Evolutionary conservation across 2,329 filamentous ascomycete species (phyloP).

Genomic region (Fusarium tupiense): DNA sequence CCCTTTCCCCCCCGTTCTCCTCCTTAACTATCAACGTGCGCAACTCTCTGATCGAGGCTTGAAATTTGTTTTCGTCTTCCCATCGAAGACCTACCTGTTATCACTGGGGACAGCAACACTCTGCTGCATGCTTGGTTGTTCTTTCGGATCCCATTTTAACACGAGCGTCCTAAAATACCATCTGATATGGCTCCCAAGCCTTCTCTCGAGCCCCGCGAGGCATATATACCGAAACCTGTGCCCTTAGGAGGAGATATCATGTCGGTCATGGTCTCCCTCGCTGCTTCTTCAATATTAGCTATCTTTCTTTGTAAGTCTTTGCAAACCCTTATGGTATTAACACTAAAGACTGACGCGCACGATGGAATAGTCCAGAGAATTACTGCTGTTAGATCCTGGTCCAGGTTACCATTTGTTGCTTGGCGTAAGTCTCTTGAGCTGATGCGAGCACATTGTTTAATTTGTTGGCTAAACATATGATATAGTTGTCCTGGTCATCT

Average conservation of each 20-base stretch:
- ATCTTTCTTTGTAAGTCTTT: slow-evolving; percentile 49
- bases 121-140: not conserved
- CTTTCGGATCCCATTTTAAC: not conserved
- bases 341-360: slow-evolving; percentile 1
- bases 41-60: not conserved
- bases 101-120: not conserved
- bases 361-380: slow-evolving; percentile 49
- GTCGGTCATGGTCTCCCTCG: slow-evolving; percentile 49
- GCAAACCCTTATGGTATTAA: not conserved
- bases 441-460: not conserved
- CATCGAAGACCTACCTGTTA: not conserved
- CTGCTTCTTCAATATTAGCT: slow-evolving; percentile 49
- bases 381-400: slow-evolving; percentile 52
- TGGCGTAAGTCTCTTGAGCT: slow-evolving; percentile 51
- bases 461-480: not conserved
- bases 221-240: slow-evolving; percentile 32
- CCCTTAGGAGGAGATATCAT: slow-evolving; percentile 49
- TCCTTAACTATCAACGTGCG: not conserved
- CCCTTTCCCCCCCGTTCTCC: not conserved
- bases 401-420: slow-evolving; percentile 53
- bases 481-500: slow-evolving; percentile 68
- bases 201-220: slow-evolving; percentile 8
- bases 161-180: not conserved
- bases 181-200: slow-evolving; percentile 20
- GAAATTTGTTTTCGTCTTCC: not conserved